Base-by-base conservation (phyloP, 495 filamentous ascomycete genomes). In the Haplographium delicatum region DNA sequence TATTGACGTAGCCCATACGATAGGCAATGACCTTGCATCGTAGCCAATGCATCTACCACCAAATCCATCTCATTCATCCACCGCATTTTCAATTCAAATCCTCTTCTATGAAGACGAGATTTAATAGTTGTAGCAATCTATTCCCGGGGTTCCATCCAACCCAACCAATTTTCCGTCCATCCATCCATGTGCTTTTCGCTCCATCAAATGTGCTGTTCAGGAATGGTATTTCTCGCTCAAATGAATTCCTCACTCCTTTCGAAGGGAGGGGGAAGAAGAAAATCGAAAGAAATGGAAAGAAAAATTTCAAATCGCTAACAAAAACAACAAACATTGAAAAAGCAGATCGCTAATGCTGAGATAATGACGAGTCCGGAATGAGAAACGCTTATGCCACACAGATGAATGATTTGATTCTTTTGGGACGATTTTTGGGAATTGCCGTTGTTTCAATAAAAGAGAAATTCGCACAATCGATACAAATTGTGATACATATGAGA, bases 401-500 rank as follows among this genome's bases (percentile, higher is more conserved):
- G 45, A 48, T 39, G 37, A 58, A 24, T 25, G 34, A 30, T n/a
- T n/a, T n/a, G n/a, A 24, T 48, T 54, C 28, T 53, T 56, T 51
- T 50, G 43, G 30, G 25, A 41, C 50, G 39, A 35, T 47, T 30
- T 30, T 44, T 19, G 35, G 18, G 42, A 24, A 19, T 18, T 19
- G 42, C 19, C 23, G 39, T 13, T 26, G 38, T 20, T 59, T 50
- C 37, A 50, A 42, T 39, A 20, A 24, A 33, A 40, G 44, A 53
- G 41, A 34, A 45, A 35, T 25, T 5, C 33, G 50, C 53, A 38
- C 33, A 37, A 38, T 39, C 42, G 18, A 26, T 48, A 56, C 52
- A 53, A 39, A 56, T 59, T 70, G 63, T 66, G 58, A 56, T 67
- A 42, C 60, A 53, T 62, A 64, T 65, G 41, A 59, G 60, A 35